Percentiles rank a stretch among this genome's conserved stretches.
These are phyloP conservation scores for Fomes fomentarius DNA, from an alignment of 1,284 basidiomycete species.

Conservation along the genomic window DNA sequence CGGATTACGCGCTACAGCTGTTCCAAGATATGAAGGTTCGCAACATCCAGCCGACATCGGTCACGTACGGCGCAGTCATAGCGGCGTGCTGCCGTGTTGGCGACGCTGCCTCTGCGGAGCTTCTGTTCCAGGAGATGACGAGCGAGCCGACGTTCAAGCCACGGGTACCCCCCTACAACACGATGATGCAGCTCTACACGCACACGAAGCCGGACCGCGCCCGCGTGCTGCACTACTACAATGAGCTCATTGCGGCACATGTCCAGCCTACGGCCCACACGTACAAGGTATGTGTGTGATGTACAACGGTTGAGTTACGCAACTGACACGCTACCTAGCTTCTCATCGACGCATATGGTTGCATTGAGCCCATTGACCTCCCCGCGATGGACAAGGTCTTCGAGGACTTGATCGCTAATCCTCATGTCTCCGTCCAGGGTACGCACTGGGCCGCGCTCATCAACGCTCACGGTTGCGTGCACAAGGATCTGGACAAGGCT, in stretches of 20 bases:
- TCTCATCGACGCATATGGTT: constrained; percentile 89
- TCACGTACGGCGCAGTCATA: constrained; percentile 96
- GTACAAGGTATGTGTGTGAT: constrained; percentile 71
- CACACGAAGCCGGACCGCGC: constrained; percentile 87
- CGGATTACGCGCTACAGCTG: constrained; percentile 83
- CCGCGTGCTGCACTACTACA: constrained; percentile 78
- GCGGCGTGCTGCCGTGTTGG: constrained; percentile 94
- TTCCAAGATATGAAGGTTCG: constrained; percentile 84
- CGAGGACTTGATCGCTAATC: constrained; percentile 55
- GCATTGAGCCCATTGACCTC: constrained; percentile 85
- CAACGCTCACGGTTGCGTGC: constrained; percentile 86
- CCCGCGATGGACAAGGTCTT: constrained; percentile 79
- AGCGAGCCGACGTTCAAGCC: constrained; percentile 78
- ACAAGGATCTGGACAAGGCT: constrained; percentile 80
- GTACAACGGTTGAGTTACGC: constrained; percentile 9
- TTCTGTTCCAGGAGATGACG: constrained; percentile 88
- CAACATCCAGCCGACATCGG: constrained; percentile 73
- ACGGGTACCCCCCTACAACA: constrained; percentile 94
- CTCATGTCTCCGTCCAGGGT: constrained; percentile 67
- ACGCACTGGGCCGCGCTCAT: constrained; percentile 94
- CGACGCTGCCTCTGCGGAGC: constrained; percentile 82
- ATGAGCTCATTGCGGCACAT: constrained; percentile 63
- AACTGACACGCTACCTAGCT: constrained; percentile 53
- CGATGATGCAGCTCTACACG: constrained; percentile 98
- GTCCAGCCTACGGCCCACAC: constrained; percentile 87